Evolutionary conservation across 768 basidiomycete species (phyloP).

Genomic region (Trametes cubensis): DNA sequence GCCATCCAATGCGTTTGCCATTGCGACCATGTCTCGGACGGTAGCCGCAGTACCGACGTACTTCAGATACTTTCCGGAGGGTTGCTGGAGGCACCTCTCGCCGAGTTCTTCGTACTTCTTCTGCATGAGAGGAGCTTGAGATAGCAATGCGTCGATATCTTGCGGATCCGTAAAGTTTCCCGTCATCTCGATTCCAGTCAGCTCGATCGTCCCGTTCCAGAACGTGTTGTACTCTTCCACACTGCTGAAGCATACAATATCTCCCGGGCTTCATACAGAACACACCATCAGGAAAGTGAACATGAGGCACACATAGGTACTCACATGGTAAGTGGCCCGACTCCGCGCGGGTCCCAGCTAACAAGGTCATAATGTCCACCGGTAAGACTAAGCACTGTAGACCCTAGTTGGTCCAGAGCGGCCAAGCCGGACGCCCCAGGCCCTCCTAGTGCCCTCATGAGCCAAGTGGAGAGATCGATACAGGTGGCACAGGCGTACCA

Average conservation of each 20-base stretch:
- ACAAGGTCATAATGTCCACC: conserved; percentile 3
- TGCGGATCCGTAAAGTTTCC: conserved; percentile 15
- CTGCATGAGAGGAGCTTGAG: conserved; percentile 19
- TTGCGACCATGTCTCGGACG: conserved; percentile 15
- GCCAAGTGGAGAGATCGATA: neutral
- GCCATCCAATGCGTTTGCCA: conserved; percentile 23
- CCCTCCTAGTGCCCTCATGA: neutral
- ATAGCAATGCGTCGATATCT: conserved; percentile 10
- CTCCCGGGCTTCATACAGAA: conserved; percentile 11
- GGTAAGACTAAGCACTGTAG: no score
- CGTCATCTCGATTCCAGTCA: conserved; percentile 12
- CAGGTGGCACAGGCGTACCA: neutral
- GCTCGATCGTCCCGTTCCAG: conserved; percentile 17
- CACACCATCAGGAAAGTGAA: no score
- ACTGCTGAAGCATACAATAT: conserved; percentile 13
- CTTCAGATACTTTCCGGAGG: conserved; percentile 2
- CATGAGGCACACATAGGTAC: neutral
- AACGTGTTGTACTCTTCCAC: conserved; percentile 14
- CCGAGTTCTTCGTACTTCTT: conserved; percentile 16
- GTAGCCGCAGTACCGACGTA: conserved; percentile 19
- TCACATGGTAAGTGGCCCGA: neutral
- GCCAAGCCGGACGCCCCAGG: neutral
- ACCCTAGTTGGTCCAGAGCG: no score
- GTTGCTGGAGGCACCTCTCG: conserved; percentile 5
- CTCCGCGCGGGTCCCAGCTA: neutral